Conservation (phyloP, 1,284 basidiomycete species). For the Hortiboletus rubellus region DNA sequence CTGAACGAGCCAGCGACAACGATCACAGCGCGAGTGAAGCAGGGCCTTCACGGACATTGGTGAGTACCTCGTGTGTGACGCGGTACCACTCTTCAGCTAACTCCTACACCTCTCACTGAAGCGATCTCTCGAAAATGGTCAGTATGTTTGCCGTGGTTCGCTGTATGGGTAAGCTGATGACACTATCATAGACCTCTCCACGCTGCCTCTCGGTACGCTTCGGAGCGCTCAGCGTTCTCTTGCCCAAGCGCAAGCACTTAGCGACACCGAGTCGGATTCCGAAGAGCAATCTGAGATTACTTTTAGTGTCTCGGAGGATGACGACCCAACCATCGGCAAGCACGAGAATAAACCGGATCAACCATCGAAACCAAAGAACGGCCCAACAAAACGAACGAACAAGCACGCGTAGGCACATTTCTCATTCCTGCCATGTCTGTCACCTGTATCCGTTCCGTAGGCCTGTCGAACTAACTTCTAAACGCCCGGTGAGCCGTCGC, state of each 20-base stretch:
- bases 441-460: conserved; percentile 41
- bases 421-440: not conserved
- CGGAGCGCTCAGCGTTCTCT: conserved; percentile 65
- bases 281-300: conserved; percentile 23
- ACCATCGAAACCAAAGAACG: conserved; percentile 43
- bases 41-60: conserved; percentile 33
- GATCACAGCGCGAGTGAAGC: conserved; percentile 15
- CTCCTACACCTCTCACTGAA: conserved; percentile 33
- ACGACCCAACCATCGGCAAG: conserved; percentile 28
- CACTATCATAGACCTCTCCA: conserved; percentile 48
- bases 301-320: conserved; percentile 34
- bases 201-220: conserved; percentile 63
- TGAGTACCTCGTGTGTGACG: conserved; percentile 10
- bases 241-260: conserved; percentile 38
- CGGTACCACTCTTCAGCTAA: conserved; percentile 12
- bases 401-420: conserved; percentile 84
- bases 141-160: not conserved
- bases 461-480: conserved; percentile 83
- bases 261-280: conserved; percentile 39
- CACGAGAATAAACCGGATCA: conserved; percentile 37
- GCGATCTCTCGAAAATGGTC: conserved; percentile 31
- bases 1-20: conserved; percentile 25
- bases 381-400: conserved; percentile 63
- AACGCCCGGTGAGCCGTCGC: conserved; percentile 80
- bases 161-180: conserved; percentile 3